Evolutionary conservation across 2,329 filamentous ascomycete genomes (phyloP).

Genomic region (Knufia petricola): DNA sequence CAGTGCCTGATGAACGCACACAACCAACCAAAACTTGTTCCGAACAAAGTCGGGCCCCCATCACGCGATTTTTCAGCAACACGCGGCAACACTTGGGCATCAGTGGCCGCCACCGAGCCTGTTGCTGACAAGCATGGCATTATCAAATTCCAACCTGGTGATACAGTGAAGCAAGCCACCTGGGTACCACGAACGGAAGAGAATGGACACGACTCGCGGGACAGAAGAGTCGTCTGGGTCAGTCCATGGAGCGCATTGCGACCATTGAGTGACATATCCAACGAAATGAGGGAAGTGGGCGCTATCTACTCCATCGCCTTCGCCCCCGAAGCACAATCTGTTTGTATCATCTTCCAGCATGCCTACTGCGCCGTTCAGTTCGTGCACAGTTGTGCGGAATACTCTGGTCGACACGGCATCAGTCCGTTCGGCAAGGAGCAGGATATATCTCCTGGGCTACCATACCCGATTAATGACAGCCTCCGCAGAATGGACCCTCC

Average conservation of each 20-base stretch:
- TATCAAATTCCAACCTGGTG: constrained; percentile 22
- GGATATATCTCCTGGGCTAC: constrained; percentile 25
- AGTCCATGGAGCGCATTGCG: constrained; percentile 17
- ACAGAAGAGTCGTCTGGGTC: constrained; percentile 23
- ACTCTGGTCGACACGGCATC: constrained; percentile 24
- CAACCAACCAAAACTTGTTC: neutral
- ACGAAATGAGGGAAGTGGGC: constrained; percentile 29
- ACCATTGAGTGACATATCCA: constrained; percentile 24
- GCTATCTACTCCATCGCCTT: constrained; percentile 32
- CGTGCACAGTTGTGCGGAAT: constrained; percentile 26
- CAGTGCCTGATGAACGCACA: constrained; percentile 20
- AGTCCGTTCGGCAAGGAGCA: constrained; percentile 29
- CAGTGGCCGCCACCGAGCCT: constrained; percentile 22
- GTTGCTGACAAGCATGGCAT: constrained; percentile 19
- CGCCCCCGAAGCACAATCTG: constrained; percentile 24
- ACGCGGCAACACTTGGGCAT: constrained; percentile 21
- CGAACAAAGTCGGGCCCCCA: neutral
- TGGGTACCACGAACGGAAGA: constrained; percentile 5
- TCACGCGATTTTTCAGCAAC: constrained; percentile 6
- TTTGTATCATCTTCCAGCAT: constrained; percentile 32
- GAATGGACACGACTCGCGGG: constrained; percentile 11
- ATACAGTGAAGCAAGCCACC: constrained; percentile 18
- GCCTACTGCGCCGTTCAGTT: constrained; percentile 29
- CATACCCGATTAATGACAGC: constrained; percentile 29
- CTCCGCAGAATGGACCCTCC: constrained; percentile 29